Evolutionary conservation across 176 grass and related monocot species (phyloP).

Genomic region (Triticum turgidum): DNA sequence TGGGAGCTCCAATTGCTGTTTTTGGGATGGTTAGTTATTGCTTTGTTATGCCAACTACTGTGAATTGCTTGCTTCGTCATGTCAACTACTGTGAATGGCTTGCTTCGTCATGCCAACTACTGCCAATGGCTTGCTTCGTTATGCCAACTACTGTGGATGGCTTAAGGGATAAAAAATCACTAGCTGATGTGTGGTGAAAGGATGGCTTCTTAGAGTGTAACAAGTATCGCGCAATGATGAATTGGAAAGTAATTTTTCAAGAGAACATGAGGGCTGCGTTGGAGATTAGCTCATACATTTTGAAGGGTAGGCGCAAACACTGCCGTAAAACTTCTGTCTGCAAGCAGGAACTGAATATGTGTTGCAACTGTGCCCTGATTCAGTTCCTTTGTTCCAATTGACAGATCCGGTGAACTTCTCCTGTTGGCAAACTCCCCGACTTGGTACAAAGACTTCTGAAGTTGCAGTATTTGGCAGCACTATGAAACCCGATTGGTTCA

Average conservation of each 20-base stretch:
- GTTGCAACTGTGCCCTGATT: neutral
- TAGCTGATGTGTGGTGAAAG: neutral
- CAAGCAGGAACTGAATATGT: neutral
- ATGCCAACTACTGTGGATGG: neutral
- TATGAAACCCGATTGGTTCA: conserved; percentile 65
- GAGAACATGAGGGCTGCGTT: neutral
- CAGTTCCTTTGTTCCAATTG: neutral
- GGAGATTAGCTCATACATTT: neutral
- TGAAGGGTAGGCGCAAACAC: neutral
- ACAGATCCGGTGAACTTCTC: conserved; percentile 2
- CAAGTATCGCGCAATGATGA: neutral
- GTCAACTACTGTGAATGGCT: neutral
- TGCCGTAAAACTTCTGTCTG: neutral
- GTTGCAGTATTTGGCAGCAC: neutral
- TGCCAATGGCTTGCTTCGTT: neutral
- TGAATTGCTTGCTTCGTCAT: neutral
- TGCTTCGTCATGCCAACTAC: neutral
- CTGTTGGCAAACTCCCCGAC: neutral
- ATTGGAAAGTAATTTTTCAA: neutral
- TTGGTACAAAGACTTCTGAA: neutral
- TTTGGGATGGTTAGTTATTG: neutral
- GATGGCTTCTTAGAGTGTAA: neutral
- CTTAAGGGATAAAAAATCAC: neutral
- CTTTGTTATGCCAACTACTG: neutral
- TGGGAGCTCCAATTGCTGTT: neutral